Percentiles rank a stretch among this genome's conserved stretches.
Evolutionary conservation across 441 rosid genomes (phyloP).

Genomic region (Brassica balearica): DNA sequence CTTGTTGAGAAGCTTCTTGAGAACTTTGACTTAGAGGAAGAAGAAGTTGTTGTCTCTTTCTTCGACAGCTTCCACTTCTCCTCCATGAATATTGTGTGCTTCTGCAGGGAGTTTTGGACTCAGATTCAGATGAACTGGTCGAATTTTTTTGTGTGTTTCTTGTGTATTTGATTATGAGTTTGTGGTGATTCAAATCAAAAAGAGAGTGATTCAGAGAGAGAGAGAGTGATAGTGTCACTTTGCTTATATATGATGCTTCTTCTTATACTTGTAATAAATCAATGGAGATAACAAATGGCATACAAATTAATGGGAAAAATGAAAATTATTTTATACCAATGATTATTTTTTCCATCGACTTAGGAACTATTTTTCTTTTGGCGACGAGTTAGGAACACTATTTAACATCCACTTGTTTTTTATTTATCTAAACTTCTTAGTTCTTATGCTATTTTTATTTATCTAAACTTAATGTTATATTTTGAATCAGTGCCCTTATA

Average conservation of each 20-base stretch:
- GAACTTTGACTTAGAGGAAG: constrained; percentile 56
- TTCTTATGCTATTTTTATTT: constrained; percentile 1
- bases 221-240: constrained; percentile 32
- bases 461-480: not conserved
- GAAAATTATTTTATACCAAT: constrained; percentile 2
- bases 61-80: constrained; percentile 84
- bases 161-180: constrained; percentile 31
- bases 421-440: not conserved
- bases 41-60: constrained; percentile 56
- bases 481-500: not conserved
- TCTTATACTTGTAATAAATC: constrained; percentile 17
- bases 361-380: constrained; percentile 24
- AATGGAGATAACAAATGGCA: constrained; percentile 28
- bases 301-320: not conserved
- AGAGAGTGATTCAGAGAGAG: constrained; percentile 25
- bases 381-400: constrained; percentile 8
- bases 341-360: constrained; percentile 25
- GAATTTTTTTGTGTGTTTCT: not conserved
- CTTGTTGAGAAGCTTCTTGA: constrained; percentile 80
- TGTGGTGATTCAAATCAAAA: constrained; percentile 34
- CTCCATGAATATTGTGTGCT: constrained; percentile 56
- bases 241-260: constrained; percentile 33
- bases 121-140: constrained; percentile 30
- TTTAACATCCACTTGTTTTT: constrained; percentile 29
- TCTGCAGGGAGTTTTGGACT: constrained; percentile 23